A percentile compares a stretch with the other conserved stretches of the same genome.
Evolutionary conservation across 345 rosid genomes (phyloP).

Genomic region (Gossypium anomalum): DNA sequence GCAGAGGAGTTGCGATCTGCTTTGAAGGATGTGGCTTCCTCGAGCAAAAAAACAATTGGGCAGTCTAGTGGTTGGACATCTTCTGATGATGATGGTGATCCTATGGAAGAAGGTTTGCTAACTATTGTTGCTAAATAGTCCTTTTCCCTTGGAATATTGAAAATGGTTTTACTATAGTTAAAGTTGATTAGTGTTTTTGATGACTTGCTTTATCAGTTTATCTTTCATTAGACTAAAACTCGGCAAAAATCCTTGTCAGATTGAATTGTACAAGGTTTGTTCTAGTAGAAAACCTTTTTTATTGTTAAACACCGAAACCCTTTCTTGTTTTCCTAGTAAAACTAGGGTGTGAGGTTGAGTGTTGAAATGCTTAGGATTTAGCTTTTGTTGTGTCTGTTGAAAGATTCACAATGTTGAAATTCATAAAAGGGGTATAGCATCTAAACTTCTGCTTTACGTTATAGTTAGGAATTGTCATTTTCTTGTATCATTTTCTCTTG

Average conservation of each 20-base stretch:
- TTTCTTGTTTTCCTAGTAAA: background rate
- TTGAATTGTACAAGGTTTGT: background rate
- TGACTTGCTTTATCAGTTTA: constrained; percentile 5
- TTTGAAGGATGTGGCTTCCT: constrained; percentile 66
- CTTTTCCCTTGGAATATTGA: constrained; percentile 4
- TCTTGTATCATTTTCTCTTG: background rate
- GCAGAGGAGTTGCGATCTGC: constrained; percentile 65
- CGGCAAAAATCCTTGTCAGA: background rate
- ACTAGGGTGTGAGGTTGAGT: background rate
- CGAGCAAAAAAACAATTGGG: constrained; percentile 41
- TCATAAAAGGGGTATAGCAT: background rate
- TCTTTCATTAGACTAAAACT: background rate
- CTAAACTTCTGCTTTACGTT: background rate
- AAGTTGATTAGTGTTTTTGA: constrained; percentile 4
- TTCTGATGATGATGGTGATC: constrained; percentile 84
- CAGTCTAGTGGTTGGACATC: constrained; percentile 74
- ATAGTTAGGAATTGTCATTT: background rate
- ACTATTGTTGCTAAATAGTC: constrained; percentile 8
- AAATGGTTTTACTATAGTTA: background rate
- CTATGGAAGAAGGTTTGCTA: constrained; percentile 67
- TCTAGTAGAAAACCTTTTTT: background rate
- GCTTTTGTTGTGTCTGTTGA: background rate
- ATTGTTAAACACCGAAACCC: background rate
- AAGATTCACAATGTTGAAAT: background rate
- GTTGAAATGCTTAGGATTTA: background rate